Percentiles rank a stretch among this genome's conserved stretches.
phyloP scores from a whole-genome alignment of 192 early-diverging fungal genomes.

The Podila epicladia region DNA sequence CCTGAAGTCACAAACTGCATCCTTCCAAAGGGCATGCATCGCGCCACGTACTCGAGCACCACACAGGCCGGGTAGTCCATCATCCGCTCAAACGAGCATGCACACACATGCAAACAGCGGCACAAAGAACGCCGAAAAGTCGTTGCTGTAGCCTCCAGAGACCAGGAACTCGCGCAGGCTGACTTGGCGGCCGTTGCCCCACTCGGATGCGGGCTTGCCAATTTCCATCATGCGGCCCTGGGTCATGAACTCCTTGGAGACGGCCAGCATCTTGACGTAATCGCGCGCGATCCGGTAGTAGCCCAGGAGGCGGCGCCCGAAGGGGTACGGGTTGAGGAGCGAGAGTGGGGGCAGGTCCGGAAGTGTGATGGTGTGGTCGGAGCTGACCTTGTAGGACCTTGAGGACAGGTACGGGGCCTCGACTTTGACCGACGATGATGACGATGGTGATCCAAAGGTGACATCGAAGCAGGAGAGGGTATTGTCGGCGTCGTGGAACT shows the following conservation, averaged over 20 bases:
- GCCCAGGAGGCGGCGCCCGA: slow-evolving; percentile 42
- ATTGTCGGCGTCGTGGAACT: slow-evolving; percentile 49
- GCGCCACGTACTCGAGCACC: slow-evolving; percentile 47
- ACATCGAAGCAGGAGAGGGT: slow-evolving; percentile 50
- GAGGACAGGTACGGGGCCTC: slow-evolving; percentile 41
- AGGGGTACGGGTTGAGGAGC: slow-evolving; percentile 44
- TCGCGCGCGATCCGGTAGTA: slow-evolving; percentile 50
- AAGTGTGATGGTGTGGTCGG: slow-evolving; percentile 45
- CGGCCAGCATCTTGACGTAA: slow-evolving; percentile 38
- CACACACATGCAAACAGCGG: slow-evolving; percentile 51
- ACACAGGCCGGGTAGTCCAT: slow-evolving; percentile 49
- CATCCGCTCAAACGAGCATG: slow-evolving; percentile 53
- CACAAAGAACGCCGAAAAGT: slow-evolving; percentile 50
- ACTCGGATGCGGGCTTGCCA: slow-evolving; percentile 46
- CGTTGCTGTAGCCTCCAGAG: slow-evolving; percentile 37
- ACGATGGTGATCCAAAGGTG: slow-evolving; percentile 16
- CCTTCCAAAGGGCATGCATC: slow-evolving; percentile 50
- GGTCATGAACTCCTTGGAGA: slow-evolving; percentile 51
- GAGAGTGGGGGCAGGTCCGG: slow-evolving; percentile 45
- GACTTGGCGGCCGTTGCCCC: slow-evolving; percentile 43
- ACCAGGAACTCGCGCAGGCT: slow-evolving; percentile 39
- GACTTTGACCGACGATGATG: slow-evolving; percentile 15
- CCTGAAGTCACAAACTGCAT: slow-evolving; percentile 48
- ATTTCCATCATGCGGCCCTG: slow-evolving; percentile 47
- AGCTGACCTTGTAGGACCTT: slow-evolving; percentile 43